A percentile compares a stretch with the other conserved stretches of the same genome.
Evolutionary conservation across 2,329 filamentous ascomycete species (phyloP).

Genomic region (Cladophialophora yegresii): DNA sequence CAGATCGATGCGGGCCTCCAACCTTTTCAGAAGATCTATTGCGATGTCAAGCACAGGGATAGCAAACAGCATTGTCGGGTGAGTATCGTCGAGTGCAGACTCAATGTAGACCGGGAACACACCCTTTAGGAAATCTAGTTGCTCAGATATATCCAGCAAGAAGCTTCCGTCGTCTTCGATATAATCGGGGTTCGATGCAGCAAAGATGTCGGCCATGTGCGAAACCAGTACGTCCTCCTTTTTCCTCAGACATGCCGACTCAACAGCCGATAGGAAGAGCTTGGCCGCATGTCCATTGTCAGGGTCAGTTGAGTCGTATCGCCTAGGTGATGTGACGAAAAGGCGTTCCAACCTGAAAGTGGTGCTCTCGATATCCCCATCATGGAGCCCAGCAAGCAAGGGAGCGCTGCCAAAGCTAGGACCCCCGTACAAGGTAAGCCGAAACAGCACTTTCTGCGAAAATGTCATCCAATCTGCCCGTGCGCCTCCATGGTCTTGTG

Average conservation of each 20-base stretch:
- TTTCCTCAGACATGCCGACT: slow-evolving; percentile 11
- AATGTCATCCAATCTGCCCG: slow-evolving; percentile 23
- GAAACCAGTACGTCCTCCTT: slow-evolving; percentile 6
- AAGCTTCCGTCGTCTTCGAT: slow-evolving; percentile 24
- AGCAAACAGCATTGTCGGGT: slow-evolving; percentile 10
- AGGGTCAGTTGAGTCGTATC: not conserved
- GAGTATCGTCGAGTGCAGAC: slow-evolving; percentile 7
- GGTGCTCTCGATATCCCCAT: slow-evolving; percentile 11
- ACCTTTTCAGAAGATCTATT: slow-evolving; percentile 2
- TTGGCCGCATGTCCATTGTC: slow-evolving; percentile 10
- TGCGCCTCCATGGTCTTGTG: not conserved
- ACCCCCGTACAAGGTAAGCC: slow-evolving; percentile 25
- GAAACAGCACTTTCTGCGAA: slow-evolving; percentile 24
- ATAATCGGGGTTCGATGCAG: slow-evolving; percentile 16
- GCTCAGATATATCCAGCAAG: slow-evolving; percentile 22
- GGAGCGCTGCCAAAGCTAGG: slow-evolving; percentile 21
- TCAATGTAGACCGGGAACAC: slow-evolving; percentile 29
- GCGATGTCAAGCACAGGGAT: slow-evolving; percentile 11
- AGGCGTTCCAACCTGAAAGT: slow-evolving; percentile 18
- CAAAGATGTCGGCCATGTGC: slow-evolving; percentile 16
- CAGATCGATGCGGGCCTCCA: slow-evolving; percentile 27
- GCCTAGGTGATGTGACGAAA: slow-evolving; percentile 15
- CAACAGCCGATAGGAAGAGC: slow-evolving; percentile 17
- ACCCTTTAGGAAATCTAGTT: slow-evolving; percentile 28
- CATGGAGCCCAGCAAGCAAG: slow-evolving; percentile 17